Evolutionary conservation across 306 rosid species (phyloP).

Genomic region (Morella rubra): DNA sequence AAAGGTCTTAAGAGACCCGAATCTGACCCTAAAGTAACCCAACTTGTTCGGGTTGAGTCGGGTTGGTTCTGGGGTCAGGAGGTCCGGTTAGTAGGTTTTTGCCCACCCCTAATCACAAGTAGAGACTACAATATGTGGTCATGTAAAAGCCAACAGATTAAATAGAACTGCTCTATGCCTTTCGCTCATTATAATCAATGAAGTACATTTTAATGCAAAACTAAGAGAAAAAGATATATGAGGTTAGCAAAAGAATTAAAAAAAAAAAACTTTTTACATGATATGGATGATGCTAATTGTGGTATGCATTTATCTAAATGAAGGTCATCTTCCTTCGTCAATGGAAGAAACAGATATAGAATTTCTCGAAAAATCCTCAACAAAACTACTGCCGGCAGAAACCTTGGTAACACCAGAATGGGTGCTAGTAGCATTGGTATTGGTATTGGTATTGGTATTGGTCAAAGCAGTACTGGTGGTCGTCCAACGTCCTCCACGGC

Average conservation of each 20-base stretch:
- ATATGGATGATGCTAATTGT: slow-evolving; percentile 12
- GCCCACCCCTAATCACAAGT: no score
- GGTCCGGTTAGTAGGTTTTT: no score
- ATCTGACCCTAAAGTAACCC: no score
- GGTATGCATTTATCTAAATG: neutral
- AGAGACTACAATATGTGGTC: neutral
- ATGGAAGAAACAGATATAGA: slow-evolving; percentile 74
- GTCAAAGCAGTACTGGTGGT: slow-evolving; percentile 54
- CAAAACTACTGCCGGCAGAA: slow-evolving; percentile 52
- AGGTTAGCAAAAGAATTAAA: neutral
- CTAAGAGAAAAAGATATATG: neutral
- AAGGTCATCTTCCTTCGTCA: slow-evolving; percentile 61
- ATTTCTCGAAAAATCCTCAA: slow-evolving; percentile 77
- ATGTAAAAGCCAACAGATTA: neutral
- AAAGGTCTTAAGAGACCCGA: no score
- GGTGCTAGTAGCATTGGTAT: slow-evolving; percentile 42
- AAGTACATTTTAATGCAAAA: neutral
- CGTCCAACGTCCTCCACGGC: slow-evolving; percentile 67
- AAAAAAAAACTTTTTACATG: slow-evolving; percentile 14
- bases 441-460: slow-evolving; percentile 54
- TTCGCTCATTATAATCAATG: neutral
- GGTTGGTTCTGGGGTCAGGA: no score
- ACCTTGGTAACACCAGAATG: slow-evolving; percentile 39
- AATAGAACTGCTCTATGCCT: neutral
- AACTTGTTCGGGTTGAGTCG: no score